These are phyloP conservation scores for Paraglomus occultum DNA, from an alignment of 192 early-diverging fungal genomes.

Conservation along the genomic window DNA sequence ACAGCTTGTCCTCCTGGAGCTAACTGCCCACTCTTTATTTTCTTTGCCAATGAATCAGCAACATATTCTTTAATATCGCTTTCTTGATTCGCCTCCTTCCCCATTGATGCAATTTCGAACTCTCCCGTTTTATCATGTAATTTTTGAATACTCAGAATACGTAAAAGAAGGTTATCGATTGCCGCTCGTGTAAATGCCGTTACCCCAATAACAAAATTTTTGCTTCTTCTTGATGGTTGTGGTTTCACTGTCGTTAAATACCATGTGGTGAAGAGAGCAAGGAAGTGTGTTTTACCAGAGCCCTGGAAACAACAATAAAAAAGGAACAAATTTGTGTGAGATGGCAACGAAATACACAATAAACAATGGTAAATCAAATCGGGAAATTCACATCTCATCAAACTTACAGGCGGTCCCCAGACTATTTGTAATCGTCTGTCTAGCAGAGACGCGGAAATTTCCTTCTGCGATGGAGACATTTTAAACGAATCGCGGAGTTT, in stretches of 20 bases:
- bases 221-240: constrained; percentile 27
- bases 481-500: constrained; percentile 35
- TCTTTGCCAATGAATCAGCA: constrained; percentile 4
- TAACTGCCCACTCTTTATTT: constrained; percentile 7
- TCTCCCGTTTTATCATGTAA: constrained; percentile 23
- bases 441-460: constrained; percentile 38
- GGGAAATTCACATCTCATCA: neutral
- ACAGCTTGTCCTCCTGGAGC: constrained; percentile 25
- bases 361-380: neutral
- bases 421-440: constrained; percentile 43
- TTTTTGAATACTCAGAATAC: constrained; percentile 35
- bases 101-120: constrained; percentile 36
- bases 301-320: constrained; percentile 33
- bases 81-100: constrained; percentile 7
- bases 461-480: constrained; percentile 46
- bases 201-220: constrained; percentile 44
- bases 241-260: constrained; percentile 38
- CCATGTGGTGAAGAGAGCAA: constrained; percentile 43
- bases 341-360: neutral
- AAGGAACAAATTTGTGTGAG: neutral
- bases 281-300: constrained; percentile 52
- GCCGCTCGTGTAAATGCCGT: constrained; percentile 51
- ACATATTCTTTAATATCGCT: constrained; percentile 20
- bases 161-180: constrained; percentile 41
- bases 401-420: constrained; percentile 50